phyloP scores from a whole-genome alignment of 2,329 filamentous ascomycete genomes.

The Stachybotrys elegans region DNA sequence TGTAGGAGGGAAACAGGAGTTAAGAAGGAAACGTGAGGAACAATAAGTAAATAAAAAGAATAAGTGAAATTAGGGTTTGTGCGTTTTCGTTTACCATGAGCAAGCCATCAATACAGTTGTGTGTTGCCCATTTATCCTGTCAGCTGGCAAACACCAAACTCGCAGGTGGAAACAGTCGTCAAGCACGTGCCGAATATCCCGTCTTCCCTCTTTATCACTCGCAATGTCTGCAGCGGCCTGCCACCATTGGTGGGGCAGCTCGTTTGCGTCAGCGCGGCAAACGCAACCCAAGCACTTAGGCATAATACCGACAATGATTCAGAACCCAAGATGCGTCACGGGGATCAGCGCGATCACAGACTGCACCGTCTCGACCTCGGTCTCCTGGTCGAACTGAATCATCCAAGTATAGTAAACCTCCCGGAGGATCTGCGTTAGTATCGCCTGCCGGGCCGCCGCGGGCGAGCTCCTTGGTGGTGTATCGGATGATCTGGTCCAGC shows the following conservation, averaged over 20 bases:
- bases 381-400: background rate
- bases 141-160: too few relatives aligned
- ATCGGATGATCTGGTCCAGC: background rate
- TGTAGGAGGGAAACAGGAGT: too few relatives aligned
- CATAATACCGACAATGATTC: background rate
- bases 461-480: background rate
- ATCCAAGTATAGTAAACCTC: background rate
- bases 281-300: background rate
- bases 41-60: too few relatives aligned
- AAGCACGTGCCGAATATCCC: background rate
- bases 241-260: background rate
- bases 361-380: background rate
- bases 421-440: background rate
- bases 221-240: background rate
- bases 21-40: too few relatives aligned
- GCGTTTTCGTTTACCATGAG: too few relatives aligned
- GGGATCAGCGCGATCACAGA: background rate
- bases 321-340: background rate
- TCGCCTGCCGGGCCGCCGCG: background rate
- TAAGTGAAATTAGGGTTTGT: too few relatives aligned
- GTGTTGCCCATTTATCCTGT: too few relatives aligned
- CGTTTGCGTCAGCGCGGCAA: background rate
- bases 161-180: too few relatives aligned
- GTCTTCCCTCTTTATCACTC: background rate
- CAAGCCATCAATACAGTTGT: too few relatives aligned